Evolutionary conservation across 1,284 basidiomycete genomes (phyloP), one percentile per base, ranked within the genome.

Genomic region (Trichosporon sp.): DNA sequence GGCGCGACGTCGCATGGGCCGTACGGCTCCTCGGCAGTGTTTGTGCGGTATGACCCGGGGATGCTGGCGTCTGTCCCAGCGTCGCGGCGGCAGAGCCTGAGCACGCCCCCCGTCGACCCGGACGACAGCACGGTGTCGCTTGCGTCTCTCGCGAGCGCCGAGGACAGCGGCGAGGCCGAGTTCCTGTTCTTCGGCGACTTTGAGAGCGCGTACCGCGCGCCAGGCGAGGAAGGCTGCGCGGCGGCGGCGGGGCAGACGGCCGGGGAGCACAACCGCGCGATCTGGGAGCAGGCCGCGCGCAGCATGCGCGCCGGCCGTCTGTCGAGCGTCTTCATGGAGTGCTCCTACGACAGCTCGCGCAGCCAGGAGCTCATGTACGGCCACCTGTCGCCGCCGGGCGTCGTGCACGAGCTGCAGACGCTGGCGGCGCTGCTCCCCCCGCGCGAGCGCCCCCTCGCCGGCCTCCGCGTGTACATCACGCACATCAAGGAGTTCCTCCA

Each of bases 171-270:
- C 4, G 69, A 72, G 6, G 62, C 71, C n/a, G 79, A 83, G 67
- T 78, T 83, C 58, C 67, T 83, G 11, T 83, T 83, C 72, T 83
- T 81, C 64, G 82, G 82, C 8, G 82, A 83, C 71, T 64, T 83
- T 18, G 81, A 82, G 67, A 73, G 73, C 32, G 70, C 71, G 3
- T 79, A 70, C 58, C 64, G 77, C 9, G 47, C 66, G 2, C 34
- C 70, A 9, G 74, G 73, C 0, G 72, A 78, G 21, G 71, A 74
- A 15, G 65, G 68, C 2, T 53, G 74, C 3, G 72, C 78, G 51
- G 58, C 18, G 18, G 69, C 71, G 1, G 70, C 53, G 3, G 72
- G 64, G 1, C 62, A 69, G 8, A 44, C 65, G 2, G 75, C 77
- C 1, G 67, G 56, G 5, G 32, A 38, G 31, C 53, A 76, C 66